Evolutionary conservation across 768 basidiomycete genomes (phyloP), one percentile per base, ranked within the genome.

Genomic region (Phaeolepiota aurea): DNA sequence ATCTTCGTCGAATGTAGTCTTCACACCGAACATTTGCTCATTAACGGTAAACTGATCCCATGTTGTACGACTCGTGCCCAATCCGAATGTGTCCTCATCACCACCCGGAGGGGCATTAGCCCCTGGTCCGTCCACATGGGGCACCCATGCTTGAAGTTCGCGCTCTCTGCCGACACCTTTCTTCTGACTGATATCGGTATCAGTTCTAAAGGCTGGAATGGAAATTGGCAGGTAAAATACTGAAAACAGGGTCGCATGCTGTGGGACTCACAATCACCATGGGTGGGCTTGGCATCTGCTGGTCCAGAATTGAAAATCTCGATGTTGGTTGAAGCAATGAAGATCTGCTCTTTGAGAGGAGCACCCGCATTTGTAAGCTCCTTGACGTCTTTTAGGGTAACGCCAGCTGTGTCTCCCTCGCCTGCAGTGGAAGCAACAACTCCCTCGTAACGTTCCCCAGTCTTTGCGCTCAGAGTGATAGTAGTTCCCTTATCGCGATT

Each of bases 31-130:
- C 41, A 89, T 70, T 51, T 85, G 72, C 62, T 98, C 94, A 61
- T 98, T 99, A 31, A 70, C 88, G 14, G 81, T 82, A 52, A 94
- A 99, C 60, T 96, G 91, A 60, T 99, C 92, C 89, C 93, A 92
- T 2, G 68, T 54, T 20, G 62, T 55, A 43, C 62, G 65, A 32
- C 51, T 58, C 12, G 71, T 50, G 9, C 71, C 71, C 12, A 71
- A 54, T 3, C 79, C 83, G 49, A 88, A 89, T 0, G 85, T 87
- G 42, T 74, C 44, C 21, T 87, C 86, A 54, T 88, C 87, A 31
- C 68, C 68, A 37, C 57, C 58, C 1, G 53, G 53, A 22, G 53
- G 48, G 16, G 58, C 47, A 21, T 56, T 46, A 13, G 52, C 37
- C 9, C 18, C 18, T 7, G 58, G 47, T 3, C 61, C 54, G 19